Evolutionary conservation across 2,329 filamentous ascomycete genomes (phyloP).

Genomic region (Leptosphaerulina australis): DNA sequence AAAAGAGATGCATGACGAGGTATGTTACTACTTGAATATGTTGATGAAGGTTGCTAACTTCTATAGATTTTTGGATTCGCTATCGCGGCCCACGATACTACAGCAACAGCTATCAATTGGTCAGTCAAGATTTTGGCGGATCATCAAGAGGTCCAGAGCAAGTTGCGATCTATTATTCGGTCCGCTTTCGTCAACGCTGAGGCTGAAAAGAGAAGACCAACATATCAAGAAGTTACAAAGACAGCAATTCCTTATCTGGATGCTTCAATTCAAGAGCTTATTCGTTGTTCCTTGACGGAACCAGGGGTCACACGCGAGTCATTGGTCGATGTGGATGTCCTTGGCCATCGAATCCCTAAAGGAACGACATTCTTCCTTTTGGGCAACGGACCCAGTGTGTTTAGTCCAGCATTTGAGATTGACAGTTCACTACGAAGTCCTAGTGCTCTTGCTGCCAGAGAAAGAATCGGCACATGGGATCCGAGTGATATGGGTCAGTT

Average conservation of each 20-base stretch:
- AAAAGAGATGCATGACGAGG: conserved; percentile 16
- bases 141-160: conserved; percentile 44
- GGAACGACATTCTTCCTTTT: conserved; percentile 47
- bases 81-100: conserved; percentile 57
- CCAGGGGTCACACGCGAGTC: conserved; percentile 37
- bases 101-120: conserved; percentile 51
- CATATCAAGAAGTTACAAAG: conserved; percentile 40
- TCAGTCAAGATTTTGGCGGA: conserved; percentile 49
- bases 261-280: conserved; percentile 51
- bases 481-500: conserved; percentile 40
- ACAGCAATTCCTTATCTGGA: conserved; percentile 51
- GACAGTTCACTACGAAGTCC: conserved; percentile 39
- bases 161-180: conserved; percentile 42
- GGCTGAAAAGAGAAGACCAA: conserved; percentile 30
- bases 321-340: conserved; percentile 47
- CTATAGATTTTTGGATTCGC: conserved; percentile 44
- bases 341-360: conserved; percentile 51
- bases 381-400: conserved; percentile 22
- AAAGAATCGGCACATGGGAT: conserved; percentile 33
- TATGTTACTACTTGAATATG: too few species aligned
- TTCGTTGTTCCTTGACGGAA: conserved; percentile 42
- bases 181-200: conserved; percentile 31
- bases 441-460: conserved; percentile 35
- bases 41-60: not conserved
- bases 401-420: conserved; percentile 21